Evolutionary conservation across 164 flowering plant species (phyloP), one percentile per base, ranked within the genome.

Genomic region (Nymphaea thermarum): DNA sequence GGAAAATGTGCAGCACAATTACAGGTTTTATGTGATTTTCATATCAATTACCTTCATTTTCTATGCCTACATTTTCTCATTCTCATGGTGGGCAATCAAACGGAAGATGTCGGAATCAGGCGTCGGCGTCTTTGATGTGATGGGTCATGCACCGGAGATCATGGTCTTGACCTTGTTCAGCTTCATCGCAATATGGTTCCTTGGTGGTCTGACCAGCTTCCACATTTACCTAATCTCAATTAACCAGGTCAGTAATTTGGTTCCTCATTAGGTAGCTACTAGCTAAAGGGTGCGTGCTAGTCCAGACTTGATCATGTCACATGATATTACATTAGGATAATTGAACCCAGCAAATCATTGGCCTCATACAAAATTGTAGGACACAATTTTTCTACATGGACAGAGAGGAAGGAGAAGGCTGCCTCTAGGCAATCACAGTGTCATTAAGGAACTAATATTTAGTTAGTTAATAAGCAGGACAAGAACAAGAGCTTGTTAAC

Each of bases 201-300:
- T 82, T 18, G 76, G 78, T 51, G 80, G 80, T 41, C 85, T 83
- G 60, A 64, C 65, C 3, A 42, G 72, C 45, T 78, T 71, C 69
- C 83, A 86, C 71, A 12, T 68, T 2, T 80, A 82, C 64, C 67
- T 85, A 36, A 71, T 80, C 63, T 71, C 79, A 16, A 44, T 25
- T 47, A 83, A 85, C 66, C 86, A 83, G 87, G 89, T 81, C n/a
- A 16, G 70, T 7, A 4, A 25, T 44, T 47, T 4, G 6, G n/a
- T 4, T 65, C n/a, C 1, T 44, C 15, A 53, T 15, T 17, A 2
- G 16, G 15, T 44, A 15, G 51, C 1, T 10, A 4, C 41, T 42
- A 43, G 14, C 42, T 51, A 3, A 43, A 11, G 36, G 36, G 6
- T 62, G 6, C 1, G 0, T 6, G 64, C 14, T 62, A 1, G 6